Evolutionary conservation across 495 filamentous ascomycete species (phyloP).

Genomic region (Letharia columbiana): DNA sequence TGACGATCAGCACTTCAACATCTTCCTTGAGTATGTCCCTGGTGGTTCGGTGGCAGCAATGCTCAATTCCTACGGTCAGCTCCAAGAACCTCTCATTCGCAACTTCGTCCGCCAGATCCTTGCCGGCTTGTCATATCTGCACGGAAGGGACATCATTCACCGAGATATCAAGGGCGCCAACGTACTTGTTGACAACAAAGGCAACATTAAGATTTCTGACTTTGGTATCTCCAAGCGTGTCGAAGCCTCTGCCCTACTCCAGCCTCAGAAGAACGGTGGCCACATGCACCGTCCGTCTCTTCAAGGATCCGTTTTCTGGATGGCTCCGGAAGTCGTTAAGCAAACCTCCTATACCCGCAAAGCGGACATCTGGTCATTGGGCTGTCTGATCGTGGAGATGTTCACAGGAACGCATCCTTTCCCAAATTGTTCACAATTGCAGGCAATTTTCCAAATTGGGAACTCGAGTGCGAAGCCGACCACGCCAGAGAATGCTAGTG

Average conservation of each 20-base stretch:
- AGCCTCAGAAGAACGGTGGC: conserved; percentile 45
- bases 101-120: conserved; percentile 98
- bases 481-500: conserved; percentile 78
- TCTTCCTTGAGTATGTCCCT: conserved; percentile 99
- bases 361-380: conserved; percentile 98
- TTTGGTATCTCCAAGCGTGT: conserved; percentile 99
- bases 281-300: conserved; percentile 82
- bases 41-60: conserved; percentile 96
- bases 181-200: conserved; percentile 98
- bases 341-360: conserved; percentile 97
- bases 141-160: conserved; percentile 93
- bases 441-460: conserved; percentile 98
- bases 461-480: conserved; percentile 76
- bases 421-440: conserved; percentile 92
- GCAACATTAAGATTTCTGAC: conserved; percentile 98
- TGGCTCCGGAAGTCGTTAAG: conserved; percentile 97
- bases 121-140: conserved; percentile 87
- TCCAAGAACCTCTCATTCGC: conserved; percentile 85
- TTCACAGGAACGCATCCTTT: conserved; percentile 95
- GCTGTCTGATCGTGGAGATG: conserved; percentile 97
- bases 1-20: conserved; percentile 88
- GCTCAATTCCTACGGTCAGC: conserved; percentile 94
- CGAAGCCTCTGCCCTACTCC: conserved; percentile 61
- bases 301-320: conserved; percentile 98
- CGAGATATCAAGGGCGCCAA: conserved; percentile 99